A percentile compares a stretch with the other conserved stretches of the same genome.
Conservation (phyloP, 2,329 filamentous ascomycete genomes). For the Aspergillus chevalieri region DNA sequence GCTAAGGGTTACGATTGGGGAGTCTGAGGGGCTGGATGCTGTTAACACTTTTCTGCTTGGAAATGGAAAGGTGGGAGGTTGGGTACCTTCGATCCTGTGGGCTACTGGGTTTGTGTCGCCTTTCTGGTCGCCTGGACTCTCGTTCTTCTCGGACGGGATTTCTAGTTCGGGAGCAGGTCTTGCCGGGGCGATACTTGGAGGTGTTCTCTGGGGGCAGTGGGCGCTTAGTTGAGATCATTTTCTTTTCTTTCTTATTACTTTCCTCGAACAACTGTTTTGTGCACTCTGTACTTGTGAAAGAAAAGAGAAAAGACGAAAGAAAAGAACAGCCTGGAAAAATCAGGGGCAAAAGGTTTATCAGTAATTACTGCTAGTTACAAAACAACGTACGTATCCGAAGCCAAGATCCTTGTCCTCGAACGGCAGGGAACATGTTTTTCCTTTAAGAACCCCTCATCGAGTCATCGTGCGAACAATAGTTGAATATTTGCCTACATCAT, state of each 20-base stretch:
- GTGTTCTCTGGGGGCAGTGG: conserved; percentile 28
- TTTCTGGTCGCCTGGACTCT: conserved; percentile 21
- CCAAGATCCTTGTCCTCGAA: too few relatives aligned
- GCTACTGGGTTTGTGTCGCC: conserved; percentile 23
- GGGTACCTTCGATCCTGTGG: conserved; percentile 33
- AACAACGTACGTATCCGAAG: too few relatives aligned
- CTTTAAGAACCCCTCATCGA: too few relatives aligned
- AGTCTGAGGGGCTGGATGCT: conserved; percentile 49
- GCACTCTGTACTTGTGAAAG: background rate
- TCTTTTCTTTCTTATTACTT: background rate
- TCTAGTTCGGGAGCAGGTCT: conserved; percentile 30
- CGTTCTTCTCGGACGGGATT: conserved; percentile 26
- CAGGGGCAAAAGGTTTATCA: conserved; percentile 1
- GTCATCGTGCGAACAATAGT: too few relatives aligned
- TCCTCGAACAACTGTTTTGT: background rate
- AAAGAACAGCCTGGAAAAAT: background rate
- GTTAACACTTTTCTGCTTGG: background rate
- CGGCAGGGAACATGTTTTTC: too few relatives aligned
- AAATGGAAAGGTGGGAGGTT: background rate
- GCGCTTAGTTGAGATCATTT: conserved; percentile 18
- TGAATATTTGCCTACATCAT: too few relatives aligned
- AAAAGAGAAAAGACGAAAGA: background rate
- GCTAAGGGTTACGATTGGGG: conserved; percentile 71
- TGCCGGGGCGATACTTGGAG: conserved; percentile 37
- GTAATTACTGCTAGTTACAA: too few relatives aligned